phyloP scores from a whole-genome alignment of 2,329 filamentous ascomycete species.

The Arthrobotrys musiformis region DNA sequence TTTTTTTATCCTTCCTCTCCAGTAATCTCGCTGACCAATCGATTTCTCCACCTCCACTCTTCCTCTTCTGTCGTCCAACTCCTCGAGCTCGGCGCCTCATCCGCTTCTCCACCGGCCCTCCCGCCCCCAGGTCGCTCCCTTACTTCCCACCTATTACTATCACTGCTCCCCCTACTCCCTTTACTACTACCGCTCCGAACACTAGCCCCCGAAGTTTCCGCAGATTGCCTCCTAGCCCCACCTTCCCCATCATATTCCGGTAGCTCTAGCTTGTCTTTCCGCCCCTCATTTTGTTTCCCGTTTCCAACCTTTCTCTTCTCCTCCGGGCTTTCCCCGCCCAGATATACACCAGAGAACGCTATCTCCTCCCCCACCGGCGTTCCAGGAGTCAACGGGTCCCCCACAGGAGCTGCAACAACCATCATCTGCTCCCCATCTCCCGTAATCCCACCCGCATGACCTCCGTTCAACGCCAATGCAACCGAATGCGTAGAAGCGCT shows the following conservation, averaged over 20 bases:
- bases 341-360: conserved; percentile 55
- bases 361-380: conserved; percentile 38
- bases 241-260: conserved; percentile 57
- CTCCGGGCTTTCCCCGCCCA: conserved; percentile 40
- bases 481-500: conserved; percentile 45
- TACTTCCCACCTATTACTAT: conserved; percentile 24
- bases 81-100: conserved; percentile 25
- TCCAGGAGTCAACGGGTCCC: conserved; percentile 22
- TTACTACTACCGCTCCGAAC: conserved; percentile 33
- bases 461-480: conserved; percentile 56
- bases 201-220: conserved; percentile 28
- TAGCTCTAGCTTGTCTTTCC: conserved; percentile 57
- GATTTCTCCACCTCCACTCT: conserved; percentile 50
- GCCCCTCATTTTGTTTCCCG: conserved; percentile 43
- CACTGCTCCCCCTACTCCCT: conserved; percentile 26
- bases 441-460: background rate
- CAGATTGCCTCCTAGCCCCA: conserved; percentile 40
- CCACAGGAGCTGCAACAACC: conserved; percentile 45
- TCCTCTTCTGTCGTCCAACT: conserved; percentile 50
- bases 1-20: conserved; percentile 40
- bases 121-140: conserved; percentile 27
- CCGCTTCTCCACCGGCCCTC: background rate
- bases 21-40: conserved; percentile 49
- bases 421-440: conserved; percentile 50
- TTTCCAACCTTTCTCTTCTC: conserved; percentile 33